Base-by-base conservation (phyloP, 495 filamentous ascomycete species). In the Ramalina intermedia region DNA sequence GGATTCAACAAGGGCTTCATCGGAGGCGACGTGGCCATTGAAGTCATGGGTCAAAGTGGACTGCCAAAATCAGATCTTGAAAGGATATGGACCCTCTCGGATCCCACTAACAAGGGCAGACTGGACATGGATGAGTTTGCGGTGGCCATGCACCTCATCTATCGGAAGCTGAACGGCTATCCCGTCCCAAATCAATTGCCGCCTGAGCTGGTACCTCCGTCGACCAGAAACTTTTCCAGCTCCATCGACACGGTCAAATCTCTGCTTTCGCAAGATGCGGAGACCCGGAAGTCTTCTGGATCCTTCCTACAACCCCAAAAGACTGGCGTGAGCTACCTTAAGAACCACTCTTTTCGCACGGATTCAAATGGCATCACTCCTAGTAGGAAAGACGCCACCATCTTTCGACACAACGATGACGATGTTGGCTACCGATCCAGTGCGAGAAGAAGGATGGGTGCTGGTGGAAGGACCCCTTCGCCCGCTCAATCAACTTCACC, bases 121-220 rank as follows among this genome's bases (percentile, higher is more conserved):
- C 75, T 99, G 4, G 88, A 99, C 53, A 82, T 96, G 66, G 93
- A 99, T 63, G 93, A 99, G 59, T 99, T 99, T 62, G 89, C 93
- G 16, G 89, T 99, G 37, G 90, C 86, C 6, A 99, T 99, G 91
- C 93, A 99, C 74, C 68, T 99, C 63, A 96, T 99, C 48, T 99
- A 96, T 61, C 79, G 93, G 53, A 94, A 89, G 61, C 73, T 96
- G 23, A 96, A 96, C 54, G 88, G 88, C 24, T 95, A 99, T 58
- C 88, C 91, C 2, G 74, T 96, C 41, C 93, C 93, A n/a, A 83
- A 79, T 56, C 84, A 85, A 39, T 72, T 96, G 14, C 93, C 93
- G 4, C 79, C 93, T 5, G 93, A 99, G 69, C 79, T 99, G 43
- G 80, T 96, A 13, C 93, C 93, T 41, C 93, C 93, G 1, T 96